phyloP scores from a whole-genome alignment of 305 asterid genomes.

The Ajuga reptans region DNA sequence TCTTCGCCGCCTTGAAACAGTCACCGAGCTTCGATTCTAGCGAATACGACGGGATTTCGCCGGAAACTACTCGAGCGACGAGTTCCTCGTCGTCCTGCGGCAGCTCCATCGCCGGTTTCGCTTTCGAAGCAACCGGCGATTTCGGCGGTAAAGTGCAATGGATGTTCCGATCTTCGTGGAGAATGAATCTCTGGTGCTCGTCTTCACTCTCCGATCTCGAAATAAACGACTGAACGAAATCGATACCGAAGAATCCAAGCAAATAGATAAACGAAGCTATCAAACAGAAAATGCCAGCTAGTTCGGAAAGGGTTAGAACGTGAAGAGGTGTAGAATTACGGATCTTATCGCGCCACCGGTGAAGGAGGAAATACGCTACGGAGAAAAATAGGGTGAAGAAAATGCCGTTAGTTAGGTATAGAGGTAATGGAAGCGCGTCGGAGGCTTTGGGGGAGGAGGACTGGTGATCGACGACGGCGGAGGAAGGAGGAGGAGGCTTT shows the following conservation, averaged over 20 bases:
- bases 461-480: constrained; percentile 12
- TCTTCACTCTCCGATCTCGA: constrained; percentile 44
- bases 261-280: constrained; percentile 79
- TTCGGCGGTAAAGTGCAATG: constrained; percentile 30
- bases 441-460: constrained; percentile 62
- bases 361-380: constrained; percentile 73
- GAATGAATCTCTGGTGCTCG: constrained; percentile 34
- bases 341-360: constrained; percentile 94
- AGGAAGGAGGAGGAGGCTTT: constrained; percentile 11
- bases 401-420: constrained; percentile 72
- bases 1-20: constrained; percentile 57
- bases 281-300: constrained; percentile 54
- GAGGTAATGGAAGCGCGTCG: constrained; percentile 82
- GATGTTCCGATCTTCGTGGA: constrained; percentile 36
- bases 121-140: constrained; percentile 18
- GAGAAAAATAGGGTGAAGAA: constrained; percentile 86
- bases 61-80: constrained; percentile 58
- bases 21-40: constrained; percentile 72
- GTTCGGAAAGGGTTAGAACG: constrained; percentile 74
- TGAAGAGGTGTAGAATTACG: constrained; percentile 76
- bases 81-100: constrained; percentile 55
- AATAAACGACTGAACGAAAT: constrained; percentile 67
- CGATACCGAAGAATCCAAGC: constrained; percentile 79
- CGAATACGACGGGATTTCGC: constrained; percentile 60
- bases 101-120: constrained; percentile 32